Base-by-base conservation (phyloP, 768 basidiomycete genomes). In the Tricholoma bakamatsutake region DNA sequence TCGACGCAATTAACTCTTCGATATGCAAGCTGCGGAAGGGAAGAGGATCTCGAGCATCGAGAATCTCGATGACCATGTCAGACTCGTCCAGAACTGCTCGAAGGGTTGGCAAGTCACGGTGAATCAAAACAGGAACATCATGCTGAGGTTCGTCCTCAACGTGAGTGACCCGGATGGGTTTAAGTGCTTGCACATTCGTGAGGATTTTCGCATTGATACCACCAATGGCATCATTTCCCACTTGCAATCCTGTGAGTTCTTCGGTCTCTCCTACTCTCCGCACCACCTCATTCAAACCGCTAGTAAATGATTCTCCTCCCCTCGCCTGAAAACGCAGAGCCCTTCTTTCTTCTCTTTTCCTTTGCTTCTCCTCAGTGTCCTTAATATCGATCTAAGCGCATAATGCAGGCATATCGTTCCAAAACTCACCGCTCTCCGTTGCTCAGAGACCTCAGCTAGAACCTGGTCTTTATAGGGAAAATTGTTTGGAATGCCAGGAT, bases 381-480 rank as follows among this genome's bases (percentile, higher is more conserved):
- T 94, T 58, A 48, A 10, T 51, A 1, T 39, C 17, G 46, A 39
- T 59, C 35, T 63, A 42, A 33, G 50, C 31, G 21, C 5, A 8
- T 17, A 33, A 6, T 42, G 27, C n/a, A 58, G 0, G 17, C 27
- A 43, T 4, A 43, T 28, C 48, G 3, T 5, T 43, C 1, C 56
- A 46, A 48, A 15, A 69, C 80, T 64, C 63, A 93, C 93, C 59
- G 77, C 71, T 64, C 89, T 78, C 59, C 93, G 84, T 66, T 90
- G 80, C 62, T 90, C 89, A 45, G 87, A 86, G 51, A 96, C 80
- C 64, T 98, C 94, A 4, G 93, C 94, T 28, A 98, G 75, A 59
- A 98, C 88, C 70, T 93, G 86, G 64, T 95, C 94, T 72, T 96
- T 98, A 79, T 87, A 94, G 4, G 92, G 93, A 73, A 93, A 93